Evolutionary conservation across 768 basidiomycete genomes (phyloP), one percentile per base, ranked within the genome.

Genomic region (Xerocomellus amylosporus): DNA sequence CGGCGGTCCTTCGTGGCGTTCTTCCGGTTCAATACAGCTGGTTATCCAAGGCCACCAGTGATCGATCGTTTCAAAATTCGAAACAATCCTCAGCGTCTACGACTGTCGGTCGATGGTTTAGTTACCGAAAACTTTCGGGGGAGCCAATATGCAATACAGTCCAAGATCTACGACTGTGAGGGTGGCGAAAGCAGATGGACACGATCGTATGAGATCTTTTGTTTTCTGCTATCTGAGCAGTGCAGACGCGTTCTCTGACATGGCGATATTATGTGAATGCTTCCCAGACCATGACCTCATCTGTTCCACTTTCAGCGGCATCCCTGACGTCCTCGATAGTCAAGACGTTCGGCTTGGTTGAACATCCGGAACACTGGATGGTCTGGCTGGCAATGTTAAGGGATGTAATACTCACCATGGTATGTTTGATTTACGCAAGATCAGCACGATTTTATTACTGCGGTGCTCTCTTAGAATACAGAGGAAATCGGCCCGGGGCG

Each of bases 291-390:
- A 44, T 24, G 28, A n/a, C 43, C 24, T 24, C 33, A 30, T 15
- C 12, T 43, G 20, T 36, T n/a, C n/a, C 43, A 42, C 45, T 37
- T 34, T 28, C 17, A 8, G 24, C 15, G 34, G 37, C n/a, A 37
- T 31, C 22, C 28, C 50, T 47, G 22, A 31, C 46, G 9, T 45
- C 34, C 38, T 22, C 20, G 19, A 51, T 43, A 19, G 42, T n/a
- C 47, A 17, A 28, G 24, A 49, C n/a, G 28, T 37, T 37, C 28
- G 50, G 24, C 46, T 49, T 54, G 51, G 50, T 39, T 50, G 22
- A 41, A 51, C 49, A 44, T 37, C 44, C 56, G 46, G 39, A 31
- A 28, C 65, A 66, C 64, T 67, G 64, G 60, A 65, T 66, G 64
- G 64, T 67, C 46, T 45, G 52, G 40, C 46, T 47, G n/a, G 37